These are phyloP conservation scores for Euphorbia pulcherrima DNA, from an alignment of 345 rosid genomes.

Conservation along the genomic window DNA sequence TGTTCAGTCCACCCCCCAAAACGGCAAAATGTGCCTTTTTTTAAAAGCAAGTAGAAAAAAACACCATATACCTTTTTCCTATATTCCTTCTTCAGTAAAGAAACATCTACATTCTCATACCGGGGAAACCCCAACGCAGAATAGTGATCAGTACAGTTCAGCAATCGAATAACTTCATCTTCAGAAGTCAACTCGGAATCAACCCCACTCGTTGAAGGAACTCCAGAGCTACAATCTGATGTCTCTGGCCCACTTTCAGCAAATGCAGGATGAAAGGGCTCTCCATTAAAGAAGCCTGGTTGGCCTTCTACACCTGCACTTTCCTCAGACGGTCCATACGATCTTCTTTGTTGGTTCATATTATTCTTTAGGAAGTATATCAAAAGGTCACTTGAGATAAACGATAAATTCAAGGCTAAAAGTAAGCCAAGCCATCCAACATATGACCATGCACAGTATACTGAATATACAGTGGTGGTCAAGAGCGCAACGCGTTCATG, in stretches of 20 bases:
- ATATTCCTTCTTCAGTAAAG: conserved; percentile 79
- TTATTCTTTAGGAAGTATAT: conserved; percentile 68
- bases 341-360: conserved; percentile 44
- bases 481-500: conserved; percentile 71
- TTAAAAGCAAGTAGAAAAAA: conserved; percentile 13
- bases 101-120: conserved; percentile 58
- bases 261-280: conserved; percentile 49
- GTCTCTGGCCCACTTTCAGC: conserved; percentile 61
- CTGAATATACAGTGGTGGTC: conserved; percentile 56
- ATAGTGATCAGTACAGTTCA: conserved; percentile 80
- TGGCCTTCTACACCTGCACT: conserved; percentile 43
- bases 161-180: conserved; percentile 81
- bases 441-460: conserved; percentile 72
- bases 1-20: not conserved
- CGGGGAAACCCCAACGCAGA: conserved; percentile 68
- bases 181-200: conserved; percentile 83
- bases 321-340: conserved; percentile 41
- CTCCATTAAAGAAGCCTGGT: conserved; percentile 37
- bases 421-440: conserved; percentile 82
- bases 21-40: not conserved
- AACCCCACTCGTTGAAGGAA: conserved; percentile 78
- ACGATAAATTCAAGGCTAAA: conserved; percentile 80
- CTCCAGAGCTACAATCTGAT: conserved; percentile 66
- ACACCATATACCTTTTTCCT: conserved; percentile 67
- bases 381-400: conserved; percentile 83